phyloP scores from a whole-genome alignment of 1,139 yeast species.

The Lodderomyces metapsilosis region DNA sequence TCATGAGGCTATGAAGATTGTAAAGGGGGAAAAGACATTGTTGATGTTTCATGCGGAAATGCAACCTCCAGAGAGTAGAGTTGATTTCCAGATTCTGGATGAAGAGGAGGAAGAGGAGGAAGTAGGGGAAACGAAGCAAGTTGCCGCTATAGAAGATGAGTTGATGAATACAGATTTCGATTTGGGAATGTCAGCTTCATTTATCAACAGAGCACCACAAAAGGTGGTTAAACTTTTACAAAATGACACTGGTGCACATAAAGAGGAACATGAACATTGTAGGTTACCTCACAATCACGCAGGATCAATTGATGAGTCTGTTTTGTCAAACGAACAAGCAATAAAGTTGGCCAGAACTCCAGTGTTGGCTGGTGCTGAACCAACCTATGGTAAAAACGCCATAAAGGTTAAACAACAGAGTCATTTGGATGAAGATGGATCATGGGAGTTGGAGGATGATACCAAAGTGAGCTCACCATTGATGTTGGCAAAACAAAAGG shows the following conservation, averaged over 20 bases:
- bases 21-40: slow-evolving; percentile 62
- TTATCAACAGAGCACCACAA: slow-evolving; percentile 40
- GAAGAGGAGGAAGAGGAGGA: slow-evolving; percentile 19
- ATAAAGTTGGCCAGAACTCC: slow-evolving; percentile 55
- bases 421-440: slow-evolving; percentile 2
- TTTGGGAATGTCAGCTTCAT: slow-evolving; percentile 48
- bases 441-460: slow-evolving; percentile 9
- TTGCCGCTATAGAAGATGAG: slow-evolving; percentile 10
- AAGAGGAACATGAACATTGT: slow-evolving; percentile 33
- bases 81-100: slow-evolving; percentile 22
- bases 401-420: slow-evolving; percentile 39
- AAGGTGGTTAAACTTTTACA: slow-evolving; percentile 34
- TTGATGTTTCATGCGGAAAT: slow-evolving; percentile 94
- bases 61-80: slow-evolving; percentile 45
- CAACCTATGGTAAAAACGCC: slow-evolving; percentile 51
- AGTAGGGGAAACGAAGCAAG: slow-evolving; percentile 12
- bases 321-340: slow-evolving; percentile 50
- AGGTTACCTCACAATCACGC: slow-evolving; percentile 41
- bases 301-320: slow-evolving; percentile 34
- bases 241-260: slow-evolving; percentile 17
- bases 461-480: slow-evolving; percentile 12
- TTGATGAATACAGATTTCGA: slow-evolving; percentile 28
- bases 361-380: slow-evolving; percentile 55
- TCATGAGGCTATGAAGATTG: slow-evolving; percentile 58
- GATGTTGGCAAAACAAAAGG: slow-evolving; percentile 40